Percentiles rank a stretch among this genome's conserved stretches.
Evolutionary conservation across 2,329 filamentous ascomycete genomes (phyloP).

Genomic region (Clonostachys solani): DNA sequence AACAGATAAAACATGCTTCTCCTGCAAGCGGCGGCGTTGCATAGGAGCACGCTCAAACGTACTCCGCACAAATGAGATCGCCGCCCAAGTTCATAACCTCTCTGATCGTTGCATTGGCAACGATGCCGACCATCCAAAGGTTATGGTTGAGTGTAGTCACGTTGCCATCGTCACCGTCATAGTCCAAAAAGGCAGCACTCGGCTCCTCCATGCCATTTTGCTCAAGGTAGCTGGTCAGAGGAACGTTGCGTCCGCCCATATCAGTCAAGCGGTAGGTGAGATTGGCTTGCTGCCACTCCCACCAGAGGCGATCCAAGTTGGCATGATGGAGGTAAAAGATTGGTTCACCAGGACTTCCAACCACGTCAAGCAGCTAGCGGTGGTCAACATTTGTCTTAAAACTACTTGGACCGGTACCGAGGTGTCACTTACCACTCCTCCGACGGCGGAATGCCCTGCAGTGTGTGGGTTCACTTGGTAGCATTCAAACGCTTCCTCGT

Average conservation of each 20-base stretch:
- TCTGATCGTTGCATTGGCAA: constrained; percentile 24
- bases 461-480: background rate
- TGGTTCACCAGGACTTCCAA: background rate
- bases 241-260: constrained; percentile 2
- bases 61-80: constrained; percentile 9
- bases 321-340: constrained; percentile 5
- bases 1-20: too few relatives aligned
- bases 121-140: background rate
- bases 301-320: constrained; percentile 9
- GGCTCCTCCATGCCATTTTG: background rate
- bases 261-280: constrained; percentile 7
- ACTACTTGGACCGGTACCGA: too few relatives aligned
- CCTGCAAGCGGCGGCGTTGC: too few relatives aligned
- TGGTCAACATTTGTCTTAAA: too few relatives aligned
- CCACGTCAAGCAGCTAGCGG: background rate
- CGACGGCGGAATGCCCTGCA: background rate
- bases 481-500: background rate
- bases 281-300: constrained; percentile 10
- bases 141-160: background rate
- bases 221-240: background rate
- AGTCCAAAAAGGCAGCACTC: background rate
- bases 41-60: constrained; percentile 2
- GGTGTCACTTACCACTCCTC: background rate
- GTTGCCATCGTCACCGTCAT: background rate
- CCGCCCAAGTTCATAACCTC: constrained; percentile 12